Conservation (phyloP, 2,329 filamentous ascomycete species). For the Aspergillus hiratsukae region DNA sequence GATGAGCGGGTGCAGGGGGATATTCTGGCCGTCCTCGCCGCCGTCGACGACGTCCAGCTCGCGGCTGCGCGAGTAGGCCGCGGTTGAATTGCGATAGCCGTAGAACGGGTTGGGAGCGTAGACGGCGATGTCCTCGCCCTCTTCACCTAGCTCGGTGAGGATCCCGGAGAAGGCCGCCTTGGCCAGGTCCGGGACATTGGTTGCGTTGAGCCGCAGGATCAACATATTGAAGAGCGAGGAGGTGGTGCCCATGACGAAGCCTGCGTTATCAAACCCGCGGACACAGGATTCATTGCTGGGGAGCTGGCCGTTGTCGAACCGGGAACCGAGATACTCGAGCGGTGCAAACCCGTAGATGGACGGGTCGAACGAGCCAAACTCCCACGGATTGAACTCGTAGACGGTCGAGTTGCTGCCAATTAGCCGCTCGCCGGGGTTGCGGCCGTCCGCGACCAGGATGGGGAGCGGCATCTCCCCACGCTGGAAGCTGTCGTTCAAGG, state of each 20-base stretch:
- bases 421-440: constrained; percentile 57
- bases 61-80: constrained; percentile 50
- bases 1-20: constrained; percentile 72
- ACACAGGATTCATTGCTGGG: constrained; percentile 59
- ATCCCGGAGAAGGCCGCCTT: constrained; percentile 50
- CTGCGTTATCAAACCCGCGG: constrained; percentile 74
- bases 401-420: constrained; percentile 69
- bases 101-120: constrained; percentile 75
- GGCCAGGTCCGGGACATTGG: constrained; percentile 48
- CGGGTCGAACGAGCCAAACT: constrained; percentile 73
- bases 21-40: constrained; percentile 72
- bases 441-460: constrained; percentile 65
- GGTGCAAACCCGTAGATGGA: constrained; percentile 68
- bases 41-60: constrained; percentile 72
- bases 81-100: constrained; percentile 56
- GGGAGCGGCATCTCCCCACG: constrained; percentile 65
- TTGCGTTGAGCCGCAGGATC: constrained; percentile 60
- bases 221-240: constrained; percentile 80
- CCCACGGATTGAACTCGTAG: constrained; percentile 74
- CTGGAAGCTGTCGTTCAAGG: constrained; percentile 57
- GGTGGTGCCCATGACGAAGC: constrained; percentile 81
- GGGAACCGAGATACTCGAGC: constrained; percentile 66
- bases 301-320: constrained; percentile 61
- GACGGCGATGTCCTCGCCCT: constrained; percentile 67
- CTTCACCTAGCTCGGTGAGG: constrained; percentile 52